These are phyloP conservation scores for Cucumis hystrix DNA, from an alignment of 306 rosid genomes.

Conservation along the genomic window DNA sequence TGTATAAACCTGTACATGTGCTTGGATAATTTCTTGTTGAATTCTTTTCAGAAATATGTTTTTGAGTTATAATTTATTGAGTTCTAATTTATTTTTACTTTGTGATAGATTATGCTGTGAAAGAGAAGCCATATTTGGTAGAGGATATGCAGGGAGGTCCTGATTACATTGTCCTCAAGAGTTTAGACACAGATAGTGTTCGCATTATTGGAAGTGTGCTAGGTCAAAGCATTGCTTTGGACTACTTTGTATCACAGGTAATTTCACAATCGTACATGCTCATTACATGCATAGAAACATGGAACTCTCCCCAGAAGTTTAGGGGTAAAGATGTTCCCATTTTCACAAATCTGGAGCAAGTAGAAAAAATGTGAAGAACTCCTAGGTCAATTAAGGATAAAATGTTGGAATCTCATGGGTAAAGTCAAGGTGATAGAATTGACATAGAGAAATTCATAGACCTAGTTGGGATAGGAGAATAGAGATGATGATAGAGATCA, in stretches of 20 bases:
- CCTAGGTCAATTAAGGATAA: too few relatives aligned
- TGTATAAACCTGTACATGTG: background rate
- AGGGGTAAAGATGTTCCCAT: background rate
- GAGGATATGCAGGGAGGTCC: conserved; percentile 89
- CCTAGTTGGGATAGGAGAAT: too few relatives aligned
- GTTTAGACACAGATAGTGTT: conserved; percentile 73
- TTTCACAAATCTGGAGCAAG: background rate
- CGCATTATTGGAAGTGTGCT: conserved; percentile 91
- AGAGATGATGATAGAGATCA: too few relatives aligned
- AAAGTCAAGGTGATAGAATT: too few relatives aligned
- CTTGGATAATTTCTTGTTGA: background rate
- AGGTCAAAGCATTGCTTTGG: conserved; percentile 97
- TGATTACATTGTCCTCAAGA: conserved; percentile 75
- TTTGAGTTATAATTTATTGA: background rate
- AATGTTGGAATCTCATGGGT: too few relatives aligned
- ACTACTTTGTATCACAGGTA: conserved; percentile 97
- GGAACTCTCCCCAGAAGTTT: background rate
- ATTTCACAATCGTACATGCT: background rate
- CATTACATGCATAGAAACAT: background rate
- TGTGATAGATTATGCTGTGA: conserved; percentile 74
- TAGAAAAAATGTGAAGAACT: background rate
- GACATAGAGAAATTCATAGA: too few relatives aligned
- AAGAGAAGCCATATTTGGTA: conserved; percentile 60
- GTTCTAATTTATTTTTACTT: background rate
- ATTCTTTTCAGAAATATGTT: background rate